Conservation (phyloP, 1,139 yeast genomes). For the Scheffersomyces segobiensis region DNA sequence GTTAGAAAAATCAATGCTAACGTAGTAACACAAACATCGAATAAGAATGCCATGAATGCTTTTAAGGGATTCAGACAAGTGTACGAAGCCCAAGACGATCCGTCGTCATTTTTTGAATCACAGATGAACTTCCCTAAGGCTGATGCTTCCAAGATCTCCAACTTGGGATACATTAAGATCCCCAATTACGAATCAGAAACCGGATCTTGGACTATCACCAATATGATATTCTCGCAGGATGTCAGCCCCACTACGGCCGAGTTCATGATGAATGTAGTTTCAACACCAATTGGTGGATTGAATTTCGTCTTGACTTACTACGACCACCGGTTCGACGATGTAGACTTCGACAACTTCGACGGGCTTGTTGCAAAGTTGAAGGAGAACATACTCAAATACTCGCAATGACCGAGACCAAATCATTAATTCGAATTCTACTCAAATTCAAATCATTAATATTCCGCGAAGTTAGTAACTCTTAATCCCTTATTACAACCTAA, state of each 20-base stretch:
- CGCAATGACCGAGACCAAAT: background rate
- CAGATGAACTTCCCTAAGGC: conserved; percentile 29
- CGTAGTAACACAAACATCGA: conserved; percentile 19
- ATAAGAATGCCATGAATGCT: conserved; percentile 26
- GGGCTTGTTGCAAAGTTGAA: conserved; percentile 18
- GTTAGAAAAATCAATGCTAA: conserved; percentile 24
- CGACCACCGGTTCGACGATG: conserved; percentile 20
- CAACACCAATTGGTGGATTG: conserved; percentile 37
- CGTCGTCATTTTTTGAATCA: conserved; percentile 21
- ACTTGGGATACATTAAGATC: conserved; percentile 33
- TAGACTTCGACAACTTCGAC: conserved; percentile 25
- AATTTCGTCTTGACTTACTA: conserved; percentile 35
- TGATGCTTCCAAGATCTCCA: conserved; percentile 40
- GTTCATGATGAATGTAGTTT: conserved; percentile 33
- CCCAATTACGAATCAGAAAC: conserved; percentile 3
- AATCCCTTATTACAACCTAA: no score
- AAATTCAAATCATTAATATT: background rate
- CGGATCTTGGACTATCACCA: conserved; percentile 25
- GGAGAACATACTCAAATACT: conserved; percentile 20
- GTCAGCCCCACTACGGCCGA: conserved; percentile 38
- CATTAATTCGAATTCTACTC: background rate
- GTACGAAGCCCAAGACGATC: conserved; percentile 18
- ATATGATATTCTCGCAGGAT: conserved; percentile 41
- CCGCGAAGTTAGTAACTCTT: background rate
- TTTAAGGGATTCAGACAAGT: conserved; percentile 20